These are phyloP conservation scores for Botrytis pseudocinerea DNA, from an alignment of 2,329 filamentous ascomycete species.

Conservation along the genomic window DNA sequence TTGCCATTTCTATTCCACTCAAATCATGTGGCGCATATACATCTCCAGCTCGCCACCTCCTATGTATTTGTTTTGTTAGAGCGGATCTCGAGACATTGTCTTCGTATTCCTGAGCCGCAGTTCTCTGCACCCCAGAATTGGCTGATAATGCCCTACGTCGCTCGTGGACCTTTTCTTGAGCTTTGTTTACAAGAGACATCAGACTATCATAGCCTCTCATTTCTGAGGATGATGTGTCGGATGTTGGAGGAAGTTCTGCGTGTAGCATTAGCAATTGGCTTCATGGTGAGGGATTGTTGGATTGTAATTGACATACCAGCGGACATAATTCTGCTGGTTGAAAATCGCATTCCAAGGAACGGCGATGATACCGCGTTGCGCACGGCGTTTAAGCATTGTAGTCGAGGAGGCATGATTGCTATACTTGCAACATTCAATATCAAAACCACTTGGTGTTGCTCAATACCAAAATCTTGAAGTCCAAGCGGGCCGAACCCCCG, in stretches of 20 bases:
- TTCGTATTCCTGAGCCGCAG: constrained; percentile 22
- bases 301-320: constrained; percentile 32
- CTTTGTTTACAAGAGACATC: not conserved
- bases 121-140: not conserved
- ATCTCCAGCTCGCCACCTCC: constrained; percentile 76
- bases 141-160: not conserved
- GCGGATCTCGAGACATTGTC: constrained; percentile 40
- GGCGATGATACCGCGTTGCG: constrained; percentile 24
- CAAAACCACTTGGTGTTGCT: constrained; percentile 14
- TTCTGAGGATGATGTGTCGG: not conserved
- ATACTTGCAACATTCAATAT: constrained; percentile 7
- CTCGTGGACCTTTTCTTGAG: not conserved
- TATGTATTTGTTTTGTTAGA: constrained; percentile 63
- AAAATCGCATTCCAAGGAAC: constrained; percentile 32
- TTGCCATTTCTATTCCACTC: constrained; percentile 72
- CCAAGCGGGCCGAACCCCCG: constrained; percentile 10
- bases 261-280: not conserved
- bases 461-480: constrained; percentile 17
- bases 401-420: constrained; percentile 36
- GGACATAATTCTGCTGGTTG: constrained; percentile 31
- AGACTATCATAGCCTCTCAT: not conserved
- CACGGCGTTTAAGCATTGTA: constrained; percentile 38
- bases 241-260: not conserved
- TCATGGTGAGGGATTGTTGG: not conserved
- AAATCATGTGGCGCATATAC: constrained; percentile 91